Conservation (phyloP, 768 basidiomycete species). For the Polyporus arcularius region DNA sequence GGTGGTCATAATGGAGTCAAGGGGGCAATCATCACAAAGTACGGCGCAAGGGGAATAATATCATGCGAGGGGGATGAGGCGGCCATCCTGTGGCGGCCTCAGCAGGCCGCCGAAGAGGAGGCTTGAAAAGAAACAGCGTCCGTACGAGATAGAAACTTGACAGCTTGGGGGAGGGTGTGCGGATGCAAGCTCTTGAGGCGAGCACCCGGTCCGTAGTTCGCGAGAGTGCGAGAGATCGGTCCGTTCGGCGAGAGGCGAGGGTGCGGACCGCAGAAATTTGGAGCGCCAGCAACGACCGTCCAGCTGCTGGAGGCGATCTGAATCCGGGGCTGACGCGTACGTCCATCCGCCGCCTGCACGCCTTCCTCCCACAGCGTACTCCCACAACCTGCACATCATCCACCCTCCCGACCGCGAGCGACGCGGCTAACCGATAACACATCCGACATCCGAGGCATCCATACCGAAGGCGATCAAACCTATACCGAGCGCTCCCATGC, state of each 20-base stretch:
- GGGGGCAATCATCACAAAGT: conserved; percentile 24
- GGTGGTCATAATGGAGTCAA: conserved; percentile 11
- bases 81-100: conserved; percentile 7
- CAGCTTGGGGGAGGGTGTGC: conserved; percentile 41
- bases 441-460: conserved; percentile 40
- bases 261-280: conserved; percentile 4
- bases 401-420: conserved; percentile 14
- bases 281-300: neutral
- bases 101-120: conserved; percentile 12
- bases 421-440: conserved; percentile 37
- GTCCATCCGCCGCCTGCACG: conserved; percentile 19
- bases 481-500: conserved; percentile 34
- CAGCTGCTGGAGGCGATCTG: conserved; percentile 1
- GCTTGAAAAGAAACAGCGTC: conserved; percentile 77
- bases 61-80: conserved; percentile 27
- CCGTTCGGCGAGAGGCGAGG: conserved; percentile 11
- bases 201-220: conserved; percentile 9
- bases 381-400: conserved; percentile 14
- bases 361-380: conserved; percentile 21
- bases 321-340: neutral
- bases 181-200: conserved; percentile 19
- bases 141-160: conserved; percentile 48
- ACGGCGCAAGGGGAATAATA: conserved; percentile 31
- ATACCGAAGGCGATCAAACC: conserved; percentile 32
- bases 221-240: conserved; percentile 11